Evolutionary conservation across 257 asterid species (phyloP).

Genomic region (Fraxinus quadrangulata): DNA sequence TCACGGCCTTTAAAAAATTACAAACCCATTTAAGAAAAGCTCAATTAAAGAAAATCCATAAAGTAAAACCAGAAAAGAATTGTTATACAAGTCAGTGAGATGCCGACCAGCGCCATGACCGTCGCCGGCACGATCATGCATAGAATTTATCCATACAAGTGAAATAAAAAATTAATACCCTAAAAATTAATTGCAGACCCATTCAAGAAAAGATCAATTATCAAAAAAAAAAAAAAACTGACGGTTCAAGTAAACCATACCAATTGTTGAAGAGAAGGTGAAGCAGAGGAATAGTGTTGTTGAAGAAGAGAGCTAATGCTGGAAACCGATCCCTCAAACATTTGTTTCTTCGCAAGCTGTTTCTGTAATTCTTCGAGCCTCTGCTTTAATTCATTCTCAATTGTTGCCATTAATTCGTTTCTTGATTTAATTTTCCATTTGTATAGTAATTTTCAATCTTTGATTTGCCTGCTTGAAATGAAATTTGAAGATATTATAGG

Average conservation of each 20-base stretch:
- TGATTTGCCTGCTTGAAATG: not conserved
- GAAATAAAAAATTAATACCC: not conserved
- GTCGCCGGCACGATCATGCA: constrained; percentile 69
- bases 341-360: constrained; percentile 70
- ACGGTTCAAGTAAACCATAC: constrained; percentile 33
- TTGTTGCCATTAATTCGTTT: constrained; percentile 36
- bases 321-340: constrained; percentile 78
- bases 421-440: not conserved
- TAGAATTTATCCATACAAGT: not conserved
- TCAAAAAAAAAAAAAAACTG: not conserved
- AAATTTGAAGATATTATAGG: not conserved
- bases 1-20: not conserved
- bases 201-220: not conserved
- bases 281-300: constrained; percentile 67
- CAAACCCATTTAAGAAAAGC: not conserved
- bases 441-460: not conserved
- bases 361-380: constrained; percentile 73
- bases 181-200: not conserved
- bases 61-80: not conserved
- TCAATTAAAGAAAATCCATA: not conserved
- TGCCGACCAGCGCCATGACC: constrained; percentile 67
- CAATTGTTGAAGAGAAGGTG: constrained; percentile 70
- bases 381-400: constrained; percentile 53
- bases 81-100: not conserved
- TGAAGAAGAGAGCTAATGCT: constrained; percentile 69